Conservation (phyloP, 257 asterid genomes). For the Phtheirospermum japonicum region DNA sequence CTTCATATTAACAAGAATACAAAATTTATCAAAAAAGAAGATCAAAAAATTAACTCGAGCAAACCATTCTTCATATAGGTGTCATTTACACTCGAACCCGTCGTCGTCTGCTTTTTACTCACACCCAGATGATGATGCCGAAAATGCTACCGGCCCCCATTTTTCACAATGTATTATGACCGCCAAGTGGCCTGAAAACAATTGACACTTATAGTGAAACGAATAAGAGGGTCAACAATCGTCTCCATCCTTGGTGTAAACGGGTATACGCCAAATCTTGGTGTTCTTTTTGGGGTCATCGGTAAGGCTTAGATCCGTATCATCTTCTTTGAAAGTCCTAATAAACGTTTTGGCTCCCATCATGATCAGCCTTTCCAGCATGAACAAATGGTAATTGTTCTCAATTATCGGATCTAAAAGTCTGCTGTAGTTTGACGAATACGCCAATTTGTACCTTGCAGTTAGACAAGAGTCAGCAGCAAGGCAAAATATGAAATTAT, state of each 20-base stretch:
- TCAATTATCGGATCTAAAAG: slow-evolving; percentile 70
- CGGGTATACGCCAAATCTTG: slow-evolving; percentile 77
- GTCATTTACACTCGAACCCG: too few species aligned
- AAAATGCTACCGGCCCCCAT: too few species aligned
- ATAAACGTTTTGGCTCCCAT: slow-evolving; percentile 79
- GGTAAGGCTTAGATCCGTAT: slow-evolving; percentile 70
- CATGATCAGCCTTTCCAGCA: slow-evolving; percentile 81
- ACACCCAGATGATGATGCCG: too few species aligned
- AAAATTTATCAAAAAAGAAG: too few species aligned
- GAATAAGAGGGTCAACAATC: slow-evolving; percentile 42
- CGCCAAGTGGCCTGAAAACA: background rate
- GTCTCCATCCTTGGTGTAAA: slow-evolving; percentile 52
- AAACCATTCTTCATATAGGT: too few species aligned
- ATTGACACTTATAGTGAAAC: background rate
- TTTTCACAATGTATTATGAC: too few species aligned
- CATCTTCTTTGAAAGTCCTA: slow-evolving; percentile 64
- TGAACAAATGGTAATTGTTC: slow-evolving; percentile 85
- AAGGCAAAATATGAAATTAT: background rate
- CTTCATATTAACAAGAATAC: too few species aligned
- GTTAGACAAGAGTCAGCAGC: slow-evolving; percentile 12
- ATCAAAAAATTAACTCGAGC: too few species aligned
- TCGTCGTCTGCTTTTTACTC: too few species aligned
- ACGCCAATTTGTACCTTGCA: slow-evolving; percentile 85
- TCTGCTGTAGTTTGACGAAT: slow-evolving; percentile 75
- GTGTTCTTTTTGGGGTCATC: slow-evolving; percentile 93